Evolutionary conservation across 306 rosid species (phyloP).

Genomic region (Sicyos edulis): DNA sequence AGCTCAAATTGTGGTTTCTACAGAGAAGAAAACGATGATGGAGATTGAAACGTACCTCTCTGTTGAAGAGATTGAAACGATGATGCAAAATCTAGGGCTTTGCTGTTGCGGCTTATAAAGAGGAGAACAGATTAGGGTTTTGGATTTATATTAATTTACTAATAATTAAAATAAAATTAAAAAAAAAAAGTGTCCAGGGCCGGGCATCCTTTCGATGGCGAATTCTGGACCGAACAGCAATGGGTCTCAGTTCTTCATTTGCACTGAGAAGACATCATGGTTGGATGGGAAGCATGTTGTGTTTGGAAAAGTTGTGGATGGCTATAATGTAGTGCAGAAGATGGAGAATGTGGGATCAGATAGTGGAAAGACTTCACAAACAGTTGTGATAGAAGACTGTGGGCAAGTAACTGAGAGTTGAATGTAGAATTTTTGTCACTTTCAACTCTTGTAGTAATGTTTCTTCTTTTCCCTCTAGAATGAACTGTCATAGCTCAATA

Average conservation of each 20-base stretch:
- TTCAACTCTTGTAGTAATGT: neutral
- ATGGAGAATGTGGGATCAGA: constrained; percentile 76
- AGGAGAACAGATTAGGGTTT: no score
- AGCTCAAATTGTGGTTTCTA: no score
- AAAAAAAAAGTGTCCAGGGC: no score
- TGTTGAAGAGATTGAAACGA: no score
- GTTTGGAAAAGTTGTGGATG: constrained; percentile 81
- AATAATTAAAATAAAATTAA: no score
- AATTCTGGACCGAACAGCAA: constrained; percentile 68
- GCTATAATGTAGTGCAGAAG: constrained; percentile 51
- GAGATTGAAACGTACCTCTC: no score
- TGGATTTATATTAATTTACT: no score
- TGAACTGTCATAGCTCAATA: neutral
- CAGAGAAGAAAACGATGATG: no score
- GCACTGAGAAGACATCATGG: constrained; percentile 54
- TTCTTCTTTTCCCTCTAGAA: neutral
- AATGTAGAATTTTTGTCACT: no score
- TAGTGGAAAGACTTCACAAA: constrained; percentile 43
- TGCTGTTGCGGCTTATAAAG: no score
- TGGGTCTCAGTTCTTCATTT: constrained; percentile 84
- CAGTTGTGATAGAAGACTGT: constrained; percentile 70
- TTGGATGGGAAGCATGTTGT: constrained; percentile 88
- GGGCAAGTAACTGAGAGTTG: constrained; percentile 45
- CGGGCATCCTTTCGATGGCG: constrained; percentile 84
- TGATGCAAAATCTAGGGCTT: no score